These are phyloP conservation scores for Picochlorum sp. DNA, from an alignment of 139 green algal genomes.

Conservation along the genomic window DNA sequence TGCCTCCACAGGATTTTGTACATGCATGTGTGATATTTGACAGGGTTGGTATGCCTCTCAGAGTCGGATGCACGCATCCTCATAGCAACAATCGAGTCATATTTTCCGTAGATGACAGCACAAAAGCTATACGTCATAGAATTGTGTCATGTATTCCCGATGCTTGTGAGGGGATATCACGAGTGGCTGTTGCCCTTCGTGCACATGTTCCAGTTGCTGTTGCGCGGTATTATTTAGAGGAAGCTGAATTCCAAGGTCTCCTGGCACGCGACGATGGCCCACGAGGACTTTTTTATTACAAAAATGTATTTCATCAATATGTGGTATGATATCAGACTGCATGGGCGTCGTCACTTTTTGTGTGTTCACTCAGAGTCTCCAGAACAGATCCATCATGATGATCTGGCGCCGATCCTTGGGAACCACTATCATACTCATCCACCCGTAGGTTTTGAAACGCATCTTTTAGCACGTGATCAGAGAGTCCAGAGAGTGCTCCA, in stretches of 20 bases:
- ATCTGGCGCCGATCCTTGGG: neutral
- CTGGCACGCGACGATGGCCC: slow-evolving; percentile 83
- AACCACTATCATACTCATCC: neutral
- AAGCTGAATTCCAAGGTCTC: slow-evolving; percentile 63
- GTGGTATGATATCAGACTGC: neutral
- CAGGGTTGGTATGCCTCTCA: slow-evolving; percentile 37
- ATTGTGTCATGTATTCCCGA: no score
- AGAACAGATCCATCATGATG: slow-evolving; percentile 4
- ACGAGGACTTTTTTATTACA: slow-evolving; percentile 76
- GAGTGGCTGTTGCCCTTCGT: slow-evolving; percentile 41
- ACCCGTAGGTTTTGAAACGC: no score
- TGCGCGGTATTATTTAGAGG: slow-evolving; percentile 72
- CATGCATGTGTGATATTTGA: slow-evolving; percentile 25
- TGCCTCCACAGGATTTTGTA: slow-evolving; percentile 90
- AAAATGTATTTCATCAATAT: slow-evolving; percentile 72
- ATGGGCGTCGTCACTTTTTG: no score
- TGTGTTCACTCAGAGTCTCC: slow-evolving; percentile 14
- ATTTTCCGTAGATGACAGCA: no score
- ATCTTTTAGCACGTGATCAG: no score
- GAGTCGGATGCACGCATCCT: slow-evolving; percentile 49
- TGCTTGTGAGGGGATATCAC: slow-evolving; percentile 38
- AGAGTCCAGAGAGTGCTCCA: neutral
- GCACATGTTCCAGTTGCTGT: slow-evolving; percentile 53
- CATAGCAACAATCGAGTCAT: slow-evolving; percentile 36
- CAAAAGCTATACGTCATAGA: no score